Evolutionary conservation across 495 filamentous ascomycete genomes (phyloP).

Genomic region (Neurospora sp.): DNA sequence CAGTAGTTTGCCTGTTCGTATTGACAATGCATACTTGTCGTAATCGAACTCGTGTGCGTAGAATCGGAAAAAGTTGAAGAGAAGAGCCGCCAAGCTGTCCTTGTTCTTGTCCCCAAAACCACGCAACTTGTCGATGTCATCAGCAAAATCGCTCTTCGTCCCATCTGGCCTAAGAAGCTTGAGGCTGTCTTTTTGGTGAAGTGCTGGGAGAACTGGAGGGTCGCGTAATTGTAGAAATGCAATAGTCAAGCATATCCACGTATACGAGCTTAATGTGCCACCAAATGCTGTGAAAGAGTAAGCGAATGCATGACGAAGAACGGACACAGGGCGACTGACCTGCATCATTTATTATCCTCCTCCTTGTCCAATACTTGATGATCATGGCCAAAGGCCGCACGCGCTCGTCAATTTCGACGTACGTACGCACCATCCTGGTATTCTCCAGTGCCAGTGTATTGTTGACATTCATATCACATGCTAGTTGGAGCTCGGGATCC

Average conservation of each 20-base stretch:
- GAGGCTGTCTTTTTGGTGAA: constrained; percentile 67
- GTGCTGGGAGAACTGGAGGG: constrained; percentile 76
- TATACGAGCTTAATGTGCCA: constrained; percentile 93
- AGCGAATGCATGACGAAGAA: constrained; percentile 4
- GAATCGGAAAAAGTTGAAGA: constrained; percentile 90
- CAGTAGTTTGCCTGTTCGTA: constrained; percentile 74
- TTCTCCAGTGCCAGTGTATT: constrained; percentile 91
- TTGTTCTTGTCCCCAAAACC: constrained; percentile 73
- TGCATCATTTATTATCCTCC: constrained; percentile 87
- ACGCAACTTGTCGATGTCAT: constrained; percentile 62
- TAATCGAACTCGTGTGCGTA: constrained; percentile 93
- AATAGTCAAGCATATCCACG: constrained; percentile 99
- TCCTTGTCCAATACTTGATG: constrained; percentile 93
- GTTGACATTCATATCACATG: constrained; percentile 99
- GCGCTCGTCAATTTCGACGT: constrained; percentile 85
- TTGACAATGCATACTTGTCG: constrained; percentile 71
- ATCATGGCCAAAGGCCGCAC: constrained; percentile 91
- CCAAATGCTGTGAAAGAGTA: constrained; percentile 55
- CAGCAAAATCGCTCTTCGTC: constrained; percentile 65
- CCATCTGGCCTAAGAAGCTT: constrained; percentile 50
- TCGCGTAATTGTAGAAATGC: constrained; percentile 88
- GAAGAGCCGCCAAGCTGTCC: constrained; percentile 67
- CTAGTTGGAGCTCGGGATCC: constrained; percentile 83
- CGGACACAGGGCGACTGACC: constrained; percentile 44
- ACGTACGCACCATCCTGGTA: constrained; percentile 95